Percentiles rank a stretch among this genome's conserved stretches.
Evolutionary conservation across 2,329 filamentous ascomycete species (phyloP).

Genomic region (Saccharata proteae): DNA sequence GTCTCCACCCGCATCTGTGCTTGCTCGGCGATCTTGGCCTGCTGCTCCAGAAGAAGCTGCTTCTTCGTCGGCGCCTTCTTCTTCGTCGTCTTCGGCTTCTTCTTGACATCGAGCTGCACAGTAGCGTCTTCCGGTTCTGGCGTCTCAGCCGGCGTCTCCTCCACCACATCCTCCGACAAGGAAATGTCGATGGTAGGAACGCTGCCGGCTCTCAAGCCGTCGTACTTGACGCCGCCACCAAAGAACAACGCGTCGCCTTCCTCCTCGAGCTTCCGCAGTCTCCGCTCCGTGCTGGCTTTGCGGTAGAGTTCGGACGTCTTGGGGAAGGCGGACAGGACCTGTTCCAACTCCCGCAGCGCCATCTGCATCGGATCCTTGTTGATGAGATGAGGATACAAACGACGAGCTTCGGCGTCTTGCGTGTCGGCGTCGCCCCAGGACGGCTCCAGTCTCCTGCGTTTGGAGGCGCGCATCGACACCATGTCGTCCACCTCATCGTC

Average conservation of each 20-base stretch:
- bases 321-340: slow-evolving; percentile 40
- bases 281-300: slow-evolving; percentile 50
- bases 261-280: slow-evolving; percentile 65
- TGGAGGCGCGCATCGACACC: slow-evolving; percentile 30
- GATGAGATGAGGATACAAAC: slow-evolving; percentile 36
- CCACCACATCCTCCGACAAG: slow-evolving; percentile 28
- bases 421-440: slow-evolving; percentile 39
- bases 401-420: slow-evolving; percentile 33
- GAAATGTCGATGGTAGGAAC: slow-evolving; percentile 36
- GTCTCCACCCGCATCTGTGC: slow-evolving; percentile 2
- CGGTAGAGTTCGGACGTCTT: slow-evolving; percentile 59
- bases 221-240: slow-evolving; percentile 45
- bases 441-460: slow-evolving; percentile 32
- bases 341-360: slow-evolving; percentile 50
- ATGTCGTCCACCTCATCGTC: slow-evolving; percentile 42
- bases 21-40: slow-evolving; percentile 21
- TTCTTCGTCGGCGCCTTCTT: slow-evolving; percentile 59
- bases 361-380: slow-evolving; percentile 58
- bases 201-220: slow-evolving; percentile 25
- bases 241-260: slow-evolving; percentile 77
- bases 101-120: slow-evolving; percentile 19
- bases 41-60: slow-evolving; percentile 57
- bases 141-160: slow-evolving; percentile 23
- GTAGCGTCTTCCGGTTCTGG: slow-evolving; percentile 19
- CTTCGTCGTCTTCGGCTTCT: slow-evolving; percentile 47